Evolutionary conservation across 2,329 filamentous ascomycete genomes (phyloP).

Genomic region (Talaromyces funiculosus): DNA sequence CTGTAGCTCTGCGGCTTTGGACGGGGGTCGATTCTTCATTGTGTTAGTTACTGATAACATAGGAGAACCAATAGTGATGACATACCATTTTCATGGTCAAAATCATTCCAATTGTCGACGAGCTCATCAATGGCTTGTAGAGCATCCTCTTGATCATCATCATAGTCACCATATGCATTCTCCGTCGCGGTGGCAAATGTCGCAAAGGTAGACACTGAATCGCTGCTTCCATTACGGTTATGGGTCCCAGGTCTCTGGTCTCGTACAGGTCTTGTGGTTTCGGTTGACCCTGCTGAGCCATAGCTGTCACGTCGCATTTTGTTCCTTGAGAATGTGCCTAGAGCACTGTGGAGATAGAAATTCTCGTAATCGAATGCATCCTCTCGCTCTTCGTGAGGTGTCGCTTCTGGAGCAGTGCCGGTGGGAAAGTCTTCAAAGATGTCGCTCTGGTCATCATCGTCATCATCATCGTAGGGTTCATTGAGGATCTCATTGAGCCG

Average conservation of each 20-base stretch:
- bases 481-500: conserved; percentile 51
- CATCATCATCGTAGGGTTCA: conserved; percentile 27
- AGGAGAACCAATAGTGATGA: not conserved
- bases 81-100: conserved; percentile 7
- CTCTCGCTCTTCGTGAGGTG: conserved; percentile 85
- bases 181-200: conserved; percentile 61
- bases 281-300: conserved; percentile 45
- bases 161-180: conserved; percentile 31
- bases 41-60: not conserved
- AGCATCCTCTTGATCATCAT: conserved; percentile 24
- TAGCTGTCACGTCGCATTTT: conserved; percentile 30
- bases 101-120: conserved; percentile 34
- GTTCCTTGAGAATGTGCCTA: conserved; percentile 56
- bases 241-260: conserved; percentile 25
- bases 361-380: conserved; percentile 96
- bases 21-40: conserved; percentile 19
- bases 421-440: conserved; percentile 26
- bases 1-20: conserved; percentile 12
- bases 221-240: conserved; percentile 51
- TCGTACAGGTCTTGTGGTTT: conserved; percentile 42
- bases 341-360: conserved; percentile 88
- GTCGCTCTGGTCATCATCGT: conserved; percentile 12
- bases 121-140: conserved; percentile 37
- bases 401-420: conserved; percentile 43
- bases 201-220: conserved; percentile 56